Evolutionary conservation across 2,329 filamentous ascomycete genomes (phyloP).

Genomic region (Colletotrichum sp.): DNA sequence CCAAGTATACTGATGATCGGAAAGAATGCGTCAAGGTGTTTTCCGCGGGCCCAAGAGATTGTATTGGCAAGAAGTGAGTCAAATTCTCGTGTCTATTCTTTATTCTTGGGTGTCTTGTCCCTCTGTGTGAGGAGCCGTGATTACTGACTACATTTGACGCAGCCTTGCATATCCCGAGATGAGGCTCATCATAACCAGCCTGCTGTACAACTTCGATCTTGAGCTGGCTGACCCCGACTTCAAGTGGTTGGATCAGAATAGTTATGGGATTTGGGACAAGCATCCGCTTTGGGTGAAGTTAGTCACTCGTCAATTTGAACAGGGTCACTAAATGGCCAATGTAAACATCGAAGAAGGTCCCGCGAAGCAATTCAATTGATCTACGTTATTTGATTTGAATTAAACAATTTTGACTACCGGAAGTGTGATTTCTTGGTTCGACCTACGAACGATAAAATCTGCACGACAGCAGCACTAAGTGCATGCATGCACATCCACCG

Average conservation of each 20-base stretch:
- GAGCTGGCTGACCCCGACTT: constrained; percentile 35
- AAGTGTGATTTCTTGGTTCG: background rate
- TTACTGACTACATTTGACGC: background rate
- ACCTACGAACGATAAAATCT: background rate
- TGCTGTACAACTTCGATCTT: constrained; percentile 53
- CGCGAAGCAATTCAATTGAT: background rate
- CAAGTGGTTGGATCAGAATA: constrained; percentile 36
- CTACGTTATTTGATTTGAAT: background rate
- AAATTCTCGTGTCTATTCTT: background rate
- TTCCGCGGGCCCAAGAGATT: constrained; percentile 52
- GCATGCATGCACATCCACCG: background rate
- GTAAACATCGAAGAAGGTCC: too few relatives aligned
- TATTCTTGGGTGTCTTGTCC: background rate
- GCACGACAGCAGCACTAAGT: background rate
- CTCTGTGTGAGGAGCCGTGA: background rate
- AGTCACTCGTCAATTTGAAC: background rate
- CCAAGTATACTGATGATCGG: background rate
- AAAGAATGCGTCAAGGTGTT: constrained; percentile 46
- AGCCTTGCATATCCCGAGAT: constrained; percentile 53
- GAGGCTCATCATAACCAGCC: constrained; percentile 48
- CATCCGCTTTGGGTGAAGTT: constrained; percentile 15
- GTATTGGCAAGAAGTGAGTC: constrained; percentile 54
- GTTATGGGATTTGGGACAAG: constrained; percentile 19
- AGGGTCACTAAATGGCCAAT: background rate
- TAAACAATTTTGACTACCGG: background rate